Evolutionary conservation across 148 eudicot species (phyloP), one percentile per base, ranked within the genome.

Genomic region (Silene conica): DNA sequence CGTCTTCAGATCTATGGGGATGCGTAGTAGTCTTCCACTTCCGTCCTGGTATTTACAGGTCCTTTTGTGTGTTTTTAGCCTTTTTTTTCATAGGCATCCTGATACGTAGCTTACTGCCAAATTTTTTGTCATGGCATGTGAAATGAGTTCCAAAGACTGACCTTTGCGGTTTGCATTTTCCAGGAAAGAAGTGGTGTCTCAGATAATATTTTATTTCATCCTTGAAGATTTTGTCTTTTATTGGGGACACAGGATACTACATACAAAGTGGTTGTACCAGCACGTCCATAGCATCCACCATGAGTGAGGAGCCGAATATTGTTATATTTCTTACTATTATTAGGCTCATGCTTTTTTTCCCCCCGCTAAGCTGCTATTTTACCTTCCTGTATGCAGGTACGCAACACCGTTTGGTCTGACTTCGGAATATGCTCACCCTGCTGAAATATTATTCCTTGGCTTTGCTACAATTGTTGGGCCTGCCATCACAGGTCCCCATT

Each of bases 381-480:
- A 50, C 55, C 5, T 50, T 50, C 16, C 2, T 18, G 14, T 18
- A 50, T 60, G 65, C 84, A 93, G 96, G 79, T 93, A 90, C 81
- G 98, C 98, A 16, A 93, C 98, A 43, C 97, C 98, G 59, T 93
- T 93, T 86, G 98, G 98, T 78, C 82, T 93, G 88, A 93, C 98
- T 28, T 93, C 97, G 74, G 98, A 91, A 81, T 93, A 93, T 85
- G 97, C 98, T 74, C 98, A 93, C 72, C 98, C 98, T 43, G 94
- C 92, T 76, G 97, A 94, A 77, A 94, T 94, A 62, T 78, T 94
- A 69, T 94, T 94, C 82, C 98, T 94, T 77, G 98, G 98, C 62
- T 94, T 94, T 82, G 98, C 98, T 26, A 91, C 97, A 16, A 88
- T 94, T 72, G 67, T 91, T 66, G 98, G 97, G 77, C 98, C 97